A percentile compares a stretch with the other conserved stretches of the same genome.
Conservation (phyloP, 192 early-diverging fungal genomes). For the Umbelopsis isabellina region DNA sequence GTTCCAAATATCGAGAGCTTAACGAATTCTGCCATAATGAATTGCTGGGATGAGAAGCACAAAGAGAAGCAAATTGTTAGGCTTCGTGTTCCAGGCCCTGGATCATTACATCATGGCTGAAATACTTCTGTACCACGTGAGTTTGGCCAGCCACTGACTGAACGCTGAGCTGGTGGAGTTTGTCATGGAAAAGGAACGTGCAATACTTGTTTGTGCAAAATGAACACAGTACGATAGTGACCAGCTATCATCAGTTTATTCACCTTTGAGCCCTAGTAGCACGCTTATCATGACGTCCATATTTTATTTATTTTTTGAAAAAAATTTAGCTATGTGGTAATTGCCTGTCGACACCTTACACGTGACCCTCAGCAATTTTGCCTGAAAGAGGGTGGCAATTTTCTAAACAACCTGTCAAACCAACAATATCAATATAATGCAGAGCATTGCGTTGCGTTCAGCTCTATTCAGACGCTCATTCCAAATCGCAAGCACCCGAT, state of each 20-base stretch:
- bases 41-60: constrained; percentile 12
- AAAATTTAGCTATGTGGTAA: too few relatives aligned
- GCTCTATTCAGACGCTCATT: background rate
- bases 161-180: too few relatives aligned
- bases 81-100: constrained; percentile 19
- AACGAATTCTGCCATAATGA: constrained; percentile 69
- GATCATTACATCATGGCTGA: constrained; percentile 14
- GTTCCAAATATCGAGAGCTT: constrained; percentile 83
- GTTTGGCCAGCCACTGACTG: too few relatives aligned
- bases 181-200: too few relatives aligned
- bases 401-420: background rate
- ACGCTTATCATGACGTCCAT: too few relatives aligned
- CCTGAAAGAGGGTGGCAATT: background rate
- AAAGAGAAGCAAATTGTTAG: background rate
- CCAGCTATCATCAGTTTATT: too few relatives aligned
- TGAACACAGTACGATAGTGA: too few relatives aligned
- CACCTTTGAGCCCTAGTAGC: too few relatives aligned
- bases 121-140: background rate
- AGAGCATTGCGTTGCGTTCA: background rate
- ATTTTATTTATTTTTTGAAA: too few relatives aligned
- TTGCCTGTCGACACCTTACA: too few relatives aligned
- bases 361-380: too few relatives aligned
- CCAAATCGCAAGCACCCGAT: background rate
- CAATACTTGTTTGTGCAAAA: too few relatives aligned
- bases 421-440: background rate